Percentiles rank a stretch among this genome's conserved stretches.
phyloP scores from a whole-genome alignment of 352 stramenopile species.

The Pythium pectinolyticum region DNA sequence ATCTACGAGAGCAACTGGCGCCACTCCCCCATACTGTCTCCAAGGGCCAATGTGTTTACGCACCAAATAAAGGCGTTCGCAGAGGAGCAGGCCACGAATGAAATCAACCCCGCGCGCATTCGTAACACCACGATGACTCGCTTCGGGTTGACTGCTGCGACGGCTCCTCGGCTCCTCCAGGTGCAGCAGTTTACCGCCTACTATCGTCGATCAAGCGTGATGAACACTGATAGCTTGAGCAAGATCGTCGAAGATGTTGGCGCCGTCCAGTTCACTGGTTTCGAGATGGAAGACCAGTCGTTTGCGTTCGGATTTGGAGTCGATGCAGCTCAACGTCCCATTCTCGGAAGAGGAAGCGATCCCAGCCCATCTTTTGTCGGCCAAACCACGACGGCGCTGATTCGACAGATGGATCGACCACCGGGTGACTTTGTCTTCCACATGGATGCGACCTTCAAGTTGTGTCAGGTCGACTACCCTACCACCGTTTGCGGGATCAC shows the following conservation, averaged over 20 bases:
- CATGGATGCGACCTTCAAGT: slow-evolving; percentile 15
- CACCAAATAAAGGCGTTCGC: too few relatives aligned
- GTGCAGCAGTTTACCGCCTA: neutral
- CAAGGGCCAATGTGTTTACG: too few relatives aligned
- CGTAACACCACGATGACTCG: too few relatives aligned
- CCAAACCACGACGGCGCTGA: slow-evolving; percentile 1
- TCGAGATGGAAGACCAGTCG: neutral
- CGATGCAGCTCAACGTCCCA: neutral
- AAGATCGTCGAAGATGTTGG: slow-evolving; percentile 1
- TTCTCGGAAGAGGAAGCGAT: slow-evolving; percentile 9
- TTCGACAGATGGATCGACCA: slow-evolving; percentile 4
- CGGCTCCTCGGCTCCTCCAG: too few relatives aligned
- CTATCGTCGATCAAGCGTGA: neutral
- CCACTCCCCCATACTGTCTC: too few relatives aligned
- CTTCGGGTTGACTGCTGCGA: too few relatives aligned
- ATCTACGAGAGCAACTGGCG: too few relatives aligned
- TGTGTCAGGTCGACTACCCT: slow-evolving; percentile 9
- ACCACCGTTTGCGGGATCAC: slow-evolving; percentile 15
- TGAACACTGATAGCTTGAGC: neutral
- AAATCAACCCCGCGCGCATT: too few relatives aligned
- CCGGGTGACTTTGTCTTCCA: slow-evolving; percentile 7
- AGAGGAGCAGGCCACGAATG: too few relatives aligned
- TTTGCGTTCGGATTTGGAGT: slow-evolving; percentile 8
- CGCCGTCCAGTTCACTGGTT: neutral
- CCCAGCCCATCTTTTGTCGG: slow-evolving; percentile 15